Evolutionary conservation across 202 grass and related monocot genomes (phyloP).

Genomic region (Setaria viridis): DNA sequence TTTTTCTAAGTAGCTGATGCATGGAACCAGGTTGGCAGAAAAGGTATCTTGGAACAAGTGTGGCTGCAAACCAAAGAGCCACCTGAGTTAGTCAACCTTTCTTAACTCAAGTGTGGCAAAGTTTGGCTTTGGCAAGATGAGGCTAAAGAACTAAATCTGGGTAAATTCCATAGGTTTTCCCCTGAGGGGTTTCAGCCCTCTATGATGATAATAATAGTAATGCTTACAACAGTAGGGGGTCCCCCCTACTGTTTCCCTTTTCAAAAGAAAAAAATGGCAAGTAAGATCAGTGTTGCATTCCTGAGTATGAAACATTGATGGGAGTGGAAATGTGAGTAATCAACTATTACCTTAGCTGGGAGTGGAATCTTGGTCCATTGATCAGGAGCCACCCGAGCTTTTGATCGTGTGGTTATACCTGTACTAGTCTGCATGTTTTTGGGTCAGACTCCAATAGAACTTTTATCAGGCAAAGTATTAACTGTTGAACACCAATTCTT

Average conservation of each 20-base stretch:
- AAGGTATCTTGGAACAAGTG: neutral
- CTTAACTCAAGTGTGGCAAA: neutral
- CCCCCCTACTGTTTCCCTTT: neutral
- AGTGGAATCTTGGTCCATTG: slow-evolving; percentile 84
- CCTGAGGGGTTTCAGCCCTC: neutral
- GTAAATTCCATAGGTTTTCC: neutral
- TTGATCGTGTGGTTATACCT: slow-evolving; percentile 92
- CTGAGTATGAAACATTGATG: neutral
- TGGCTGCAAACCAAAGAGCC: neutral
- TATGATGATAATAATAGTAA: neutral
- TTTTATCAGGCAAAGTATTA: slow-evolving; percentile 29
- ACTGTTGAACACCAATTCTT: slow-evolving; percentile 16
- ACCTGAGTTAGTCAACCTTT: neutral
- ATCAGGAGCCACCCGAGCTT: slow-evolving; percentile 76
- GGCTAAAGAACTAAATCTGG: neutral
- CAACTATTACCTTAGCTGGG: slow-evolving; percentile 74
- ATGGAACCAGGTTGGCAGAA: neutral
- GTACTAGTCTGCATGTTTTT: slow-evolving; percentile 62
- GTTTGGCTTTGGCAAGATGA: neutral
- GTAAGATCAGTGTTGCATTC: slow-evolving; percentile 1
- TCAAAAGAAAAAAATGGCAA: neutral
- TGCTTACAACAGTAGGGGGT: neutral
- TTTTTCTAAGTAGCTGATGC: neutral
- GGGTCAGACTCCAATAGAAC: slow-evolving; percentile 29
- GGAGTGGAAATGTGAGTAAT: slow-evolving; percentile 20